These are phyloP conservation scores for Pichia cephalocereana DNA, from an alignment of 805 yeast species.

Conservation along the genomic window DNA sequence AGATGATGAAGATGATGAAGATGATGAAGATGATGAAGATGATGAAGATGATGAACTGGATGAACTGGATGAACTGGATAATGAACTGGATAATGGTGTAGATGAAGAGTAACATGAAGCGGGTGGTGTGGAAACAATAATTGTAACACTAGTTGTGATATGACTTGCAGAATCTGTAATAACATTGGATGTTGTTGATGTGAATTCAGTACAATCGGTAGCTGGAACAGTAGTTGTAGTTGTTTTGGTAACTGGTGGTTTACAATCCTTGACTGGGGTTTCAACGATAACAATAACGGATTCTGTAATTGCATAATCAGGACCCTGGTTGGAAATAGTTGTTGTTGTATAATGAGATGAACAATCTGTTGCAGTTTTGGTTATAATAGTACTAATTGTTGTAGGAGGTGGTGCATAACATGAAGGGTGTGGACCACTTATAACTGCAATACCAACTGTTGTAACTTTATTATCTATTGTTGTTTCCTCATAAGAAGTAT, in stretches of 20 bases:
- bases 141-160: too few relatives aligned
- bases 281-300: neutral
- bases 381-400: neutral
- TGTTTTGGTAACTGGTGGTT: neutral
- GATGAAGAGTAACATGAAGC: too few relatives aligned
- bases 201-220: neutral
- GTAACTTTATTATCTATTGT: neutral
- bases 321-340: neutral
- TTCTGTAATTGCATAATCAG: neutral
- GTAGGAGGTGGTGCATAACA: slow-evolving; percentile 3
- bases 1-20: too few relatives aligned
- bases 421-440: slow-evolving; percentile 1
- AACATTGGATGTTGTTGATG: neutral
- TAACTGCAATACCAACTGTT: neutral
- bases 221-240: neutral
- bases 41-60: too few relatives aligned
- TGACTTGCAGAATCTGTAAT: neutral
- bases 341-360: neutral
- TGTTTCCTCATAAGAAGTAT: neutral
- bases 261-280: neutral
- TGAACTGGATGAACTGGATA: too few relatives aligned
- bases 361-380: neutral
- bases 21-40: too few relatives aligned
- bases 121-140: too few relatives aligned
- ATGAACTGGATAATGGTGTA: too few relatives aligned